Evolutionary conservation across 768 basidiomycete species (phyloP), one percentile per base, ranked within the genome.

Genomic region (Boletus sensibilis): DNA sequence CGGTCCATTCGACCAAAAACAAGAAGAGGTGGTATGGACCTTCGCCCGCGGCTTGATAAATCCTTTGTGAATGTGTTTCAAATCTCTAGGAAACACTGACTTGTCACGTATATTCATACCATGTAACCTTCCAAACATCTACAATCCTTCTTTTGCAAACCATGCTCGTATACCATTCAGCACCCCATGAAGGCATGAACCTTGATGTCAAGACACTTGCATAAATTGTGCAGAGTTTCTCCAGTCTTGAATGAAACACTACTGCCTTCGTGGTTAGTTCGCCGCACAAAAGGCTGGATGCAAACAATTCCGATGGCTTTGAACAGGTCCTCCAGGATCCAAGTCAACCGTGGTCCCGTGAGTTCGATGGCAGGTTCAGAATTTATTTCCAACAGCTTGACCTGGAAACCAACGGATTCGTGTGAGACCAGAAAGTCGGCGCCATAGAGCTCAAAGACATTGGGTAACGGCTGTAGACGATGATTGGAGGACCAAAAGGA

Each of bases 331-430:
- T 88, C 83, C 51, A 97, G 74, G 43, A 94, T 84, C 82, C 89
- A 89, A 18, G 83, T 81, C 35, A 98, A 74, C 29, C 93, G 80
- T 35, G 86, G 81, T 1, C 95, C 97, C 0, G 95, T 95, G 52
- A 96, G 81, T 65, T 94, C 92, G 56, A 98, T 96, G 42, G 97
- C 97, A 1, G 97, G 96, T 60, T 95, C 94, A 7, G 96, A 86
- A 68, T 99, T 99, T 65, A 96, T 79, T 72, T 98, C 97, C 31
- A 98, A 78, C 2, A 98, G 76, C 53, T 87, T 85, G 16, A 92
- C 85, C 58, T 83, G 79, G 53, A 84, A 81, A 9, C 69, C 65
- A 7, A 51, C 46, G 52, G 60, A 60, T 47, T 58, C 63, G 65
- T 82, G 81, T 50, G 79, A 80, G 55, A 98, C 80, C 14, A 98